A percentile compares a stretch with the other conserved stretches of the same genome.
These are phyloP conservation scores for Falciphora oryzae DNA, from an alignment of 2,329 filamentous ascomycete genomes.

Conservation along the genomic window DNA sequence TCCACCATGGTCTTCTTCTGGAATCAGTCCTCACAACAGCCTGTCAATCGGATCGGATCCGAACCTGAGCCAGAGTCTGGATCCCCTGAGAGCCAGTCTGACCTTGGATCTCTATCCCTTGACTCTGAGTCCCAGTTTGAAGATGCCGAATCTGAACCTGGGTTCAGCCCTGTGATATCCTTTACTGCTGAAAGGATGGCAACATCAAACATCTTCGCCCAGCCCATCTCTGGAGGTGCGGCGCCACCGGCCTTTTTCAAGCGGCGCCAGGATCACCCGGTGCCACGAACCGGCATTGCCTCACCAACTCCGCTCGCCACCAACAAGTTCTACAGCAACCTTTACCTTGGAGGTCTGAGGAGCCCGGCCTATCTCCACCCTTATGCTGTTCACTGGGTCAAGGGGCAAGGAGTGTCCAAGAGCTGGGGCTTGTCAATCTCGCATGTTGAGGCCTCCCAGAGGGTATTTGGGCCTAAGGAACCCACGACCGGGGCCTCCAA, in stretches of 20 bases:
- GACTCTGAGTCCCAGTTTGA: background rate
- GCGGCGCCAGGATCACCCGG: slow-evolving; percentile 51
- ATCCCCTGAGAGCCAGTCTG: background rate
- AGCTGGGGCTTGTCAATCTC: slow-evolving; percentile 76
- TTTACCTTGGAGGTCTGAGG: slow-evolving; percentile 69
- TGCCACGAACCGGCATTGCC: slow-evolving; percentile 45
- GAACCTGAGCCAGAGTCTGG: background rate
- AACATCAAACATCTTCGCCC: slow-evolving; percentile 46
- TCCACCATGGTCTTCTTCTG: background rate
- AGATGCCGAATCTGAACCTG: background rate
- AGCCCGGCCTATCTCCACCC: slow-evolving; percentile 69
- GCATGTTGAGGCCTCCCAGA: slow-evolving; percentile 63
- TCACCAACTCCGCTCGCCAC: slow-evolving; percentile 53
- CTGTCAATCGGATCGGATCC: background rate
- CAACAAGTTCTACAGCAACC: slow-evolving; percentile 78
- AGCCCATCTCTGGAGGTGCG: slow-evolving; percentile 43
- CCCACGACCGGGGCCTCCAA: slow-evolving; percentile 51
- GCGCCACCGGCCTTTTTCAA: slow-evolving; percentile 43
- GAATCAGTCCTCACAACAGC: background rate
- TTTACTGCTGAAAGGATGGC: slow-evolving; percentile 10
- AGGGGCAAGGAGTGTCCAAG: slow-evolving; percentile 52
- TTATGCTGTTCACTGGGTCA: slow-evolving; percentile 64
- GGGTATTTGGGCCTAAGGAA: slow-evolving; percentile 58
- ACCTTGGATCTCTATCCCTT: too few species aligned
- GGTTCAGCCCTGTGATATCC: background rate